Evolutionary conservation across 2,329 filamentous ascomycete genomes (phyloP).

Genomic region (Hymenoscyphus fructigenus): DNA sequence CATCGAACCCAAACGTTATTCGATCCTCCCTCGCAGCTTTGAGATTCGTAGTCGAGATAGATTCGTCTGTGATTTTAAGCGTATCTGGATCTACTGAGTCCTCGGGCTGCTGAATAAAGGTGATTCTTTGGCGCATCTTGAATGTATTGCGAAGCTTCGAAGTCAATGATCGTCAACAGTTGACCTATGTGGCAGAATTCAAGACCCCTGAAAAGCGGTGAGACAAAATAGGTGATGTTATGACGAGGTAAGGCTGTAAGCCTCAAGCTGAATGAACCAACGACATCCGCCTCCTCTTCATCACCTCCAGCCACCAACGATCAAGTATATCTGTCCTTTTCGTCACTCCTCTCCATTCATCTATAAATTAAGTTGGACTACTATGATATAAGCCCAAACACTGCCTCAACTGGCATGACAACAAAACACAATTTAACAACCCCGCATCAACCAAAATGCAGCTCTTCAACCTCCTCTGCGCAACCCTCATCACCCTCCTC

Average conservation of each 20-base stretch:
- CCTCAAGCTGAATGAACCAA: slow-evolving; percentile 5
- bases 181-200: slow-evolving; percentile 17
- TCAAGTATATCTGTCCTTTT: slow-evolving; percentile 26
- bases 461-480: slow-evolving; percentile 25
- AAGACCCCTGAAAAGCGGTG: slow-evolving; percentile 10
- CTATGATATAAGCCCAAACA: slow-evolving; percentile 3
- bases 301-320: background rate
- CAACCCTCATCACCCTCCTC: slow-evolving; percentile 27
- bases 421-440: background rate
- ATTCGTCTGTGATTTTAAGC: slow-evolving; percentile 55
- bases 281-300: background rate
- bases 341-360: background rate
- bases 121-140: slow-evolving; percentile 74
- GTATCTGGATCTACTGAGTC: slow-evolving; percentile 62
- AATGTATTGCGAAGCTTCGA: slow-evolving; percentile 4
- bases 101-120: slow-evolving; percentile 70
- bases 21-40: slow-evolving; percentile 75
- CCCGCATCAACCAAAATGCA: slow-evolving; percentile 24
- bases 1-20: slow-evolving; percentile 69
- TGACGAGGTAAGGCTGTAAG: slow-evolving; percentile 15
- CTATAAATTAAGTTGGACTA: background rate
- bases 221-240: background rate
- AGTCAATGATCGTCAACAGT: background rate
- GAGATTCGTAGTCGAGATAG: slow-evolving; percentile 58
- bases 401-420: slow-evolving; percentile 1